Conservation (phyloP, 1,139 yeast genomes). For the Saccharomyces hybrid region DNA sequence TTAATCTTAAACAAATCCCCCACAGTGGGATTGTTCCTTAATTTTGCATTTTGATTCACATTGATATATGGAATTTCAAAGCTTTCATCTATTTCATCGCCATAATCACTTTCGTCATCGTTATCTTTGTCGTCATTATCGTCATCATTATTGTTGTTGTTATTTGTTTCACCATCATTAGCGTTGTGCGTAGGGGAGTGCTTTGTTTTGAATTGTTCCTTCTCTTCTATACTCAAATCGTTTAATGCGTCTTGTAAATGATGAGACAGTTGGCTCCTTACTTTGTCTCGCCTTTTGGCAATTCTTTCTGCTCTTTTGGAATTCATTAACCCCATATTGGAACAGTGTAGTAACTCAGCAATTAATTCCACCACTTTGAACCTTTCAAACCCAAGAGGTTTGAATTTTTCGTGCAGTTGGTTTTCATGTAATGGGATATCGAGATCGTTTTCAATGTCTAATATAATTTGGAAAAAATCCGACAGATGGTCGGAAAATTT, state of each 20-base stretch:
- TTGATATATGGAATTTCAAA: slow-evolving; percentile 44
- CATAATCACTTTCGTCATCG: slow-evolving; percentile 11
- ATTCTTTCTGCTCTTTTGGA: slow-evolving; percentile 77
- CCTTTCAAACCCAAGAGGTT: slow-evolving; percentile 92
- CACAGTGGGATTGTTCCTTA: slow-evolving; percentile 69
- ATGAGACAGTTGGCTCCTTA: slow-evolving; percentile 41
- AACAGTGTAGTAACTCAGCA: slow-evolving; percentile 92
- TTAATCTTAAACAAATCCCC: slow-evolving; percentile 89
- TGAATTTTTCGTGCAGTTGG: slow-evolving; percentile 33
- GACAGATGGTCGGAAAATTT: slow-evolving; percentile 29
- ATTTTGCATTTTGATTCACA: slow-evolving; percentile 49
- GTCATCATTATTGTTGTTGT: slow-evolving; percentile 5
- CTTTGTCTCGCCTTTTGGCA: slow-evolving; percentile 66
- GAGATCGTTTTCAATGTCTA: slow-evolving; percentile 16
- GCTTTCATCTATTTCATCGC: slow-evolving; percentile 30
- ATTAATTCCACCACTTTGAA: slow-evolving; percentile 90
- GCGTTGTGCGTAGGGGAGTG: background rate
- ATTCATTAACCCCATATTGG: slow-evolving; percentile 89
- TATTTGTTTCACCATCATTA: slow-evolving; percentile 4
- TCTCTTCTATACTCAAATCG: slow-evolving; percentile 30
- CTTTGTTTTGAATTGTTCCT: background rate
- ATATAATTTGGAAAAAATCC: slow-evolving; percentile 40
- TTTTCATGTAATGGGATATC: slow-evolving; percentile 15
- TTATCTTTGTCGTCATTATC: slow-evolving; percentile 16
- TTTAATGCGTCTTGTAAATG: slow-evolving; percentile 31